phyloP scores from a whole-genome alignment of 176 grass and related monocot species.

The Areca catechu region DNA sequence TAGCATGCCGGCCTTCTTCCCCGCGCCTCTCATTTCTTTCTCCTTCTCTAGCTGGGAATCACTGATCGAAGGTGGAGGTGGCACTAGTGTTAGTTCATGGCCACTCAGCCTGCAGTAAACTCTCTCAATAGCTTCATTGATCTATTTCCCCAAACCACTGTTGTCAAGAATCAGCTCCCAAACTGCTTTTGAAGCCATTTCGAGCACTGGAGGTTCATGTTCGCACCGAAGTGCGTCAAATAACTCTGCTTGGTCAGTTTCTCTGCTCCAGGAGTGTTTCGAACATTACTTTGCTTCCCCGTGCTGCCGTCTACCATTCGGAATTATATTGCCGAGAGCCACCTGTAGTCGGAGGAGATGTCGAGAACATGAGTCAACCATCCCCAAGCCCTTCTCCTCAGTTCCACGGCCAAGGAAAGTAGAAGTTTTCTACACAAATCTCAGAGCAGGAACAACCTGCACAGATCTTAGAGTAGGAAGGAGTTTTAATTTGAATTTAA shows the following conservation, averaged over 20 bases:
- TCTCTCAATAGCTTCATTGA: constrained; percentile 71
- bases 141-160: constrained; percentile 66
- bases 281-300: constrained; percentile 90
- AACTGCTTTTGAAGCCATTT: constrained; percentile 84
- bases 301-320: too few species aligned
- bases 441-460: too few species aligned
- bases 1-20: too few species aligned
- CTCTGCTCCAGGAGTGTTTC: constrained; percentile 87
- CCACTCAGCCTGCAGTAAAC: constrained; percentile 66
- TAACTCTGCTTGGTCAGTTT: constrained; percentile 83
- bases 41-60: constrained; percentile 13
- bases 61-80: constrained; percentile 18
- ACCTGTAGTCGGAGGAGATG: too few species aligned
- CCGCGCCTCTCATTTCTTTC: constrained; percentile 18
- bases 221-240: constrained; percentile 85
- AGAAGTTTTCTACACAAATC: too few species aligned
- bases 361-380: too few species aligned
- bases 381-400: too few species aligned
- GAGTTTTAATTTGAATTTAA: too few species aligned
- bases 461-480: too few species aligned
- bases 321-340: too few species aligned
- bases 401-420: too few species aligned
- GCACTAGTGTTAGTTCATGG: constrained; percentile 20
- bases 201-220: constrained; percentile 82
- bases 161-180: constrained; percentile 88